Evolutionary conservation across 2,329 filamentous ascomycete genomes (phyloP).

Genomic region (Harringtonia lauricola): DNA sequence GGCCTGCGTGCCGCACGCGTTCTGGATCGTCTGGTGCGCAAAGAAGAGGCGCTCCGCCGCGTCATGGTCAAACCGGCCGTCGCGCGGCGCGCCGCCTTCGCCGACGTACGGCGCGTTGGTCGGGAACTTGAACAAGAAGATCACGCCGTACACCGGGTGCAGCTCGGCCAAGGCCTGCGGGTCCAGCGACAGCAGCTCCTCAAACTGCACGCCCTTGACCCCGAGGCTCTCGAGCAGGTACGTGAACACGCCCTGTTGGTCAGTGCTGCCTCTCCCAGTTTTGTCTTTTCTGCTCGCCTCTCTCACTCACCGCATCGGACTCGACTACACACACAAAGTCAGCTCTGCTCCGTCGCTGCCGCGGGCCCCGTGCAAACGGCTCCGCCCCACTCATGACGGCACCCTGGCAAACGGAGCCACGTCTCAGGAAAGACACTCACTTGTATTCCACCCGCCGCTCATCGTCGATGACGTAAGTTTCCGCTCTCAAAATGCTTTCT

Average conservation of each 20-base stretch:
- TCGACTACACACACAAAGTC: conserved; percentile 49
- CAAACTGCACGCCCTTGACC: conserved; percentile 89
- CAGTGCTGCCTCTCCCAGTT: too few species aligned
- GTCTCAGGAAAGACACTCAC: conserved; percentile 26
- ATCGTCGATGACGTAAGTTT: conserved; percentile 11
- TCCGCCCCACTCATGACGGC: too few species aligned
- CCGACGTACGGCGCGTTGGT: conserved; percentile 53
- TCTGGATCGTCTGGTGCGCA: conserved; percentile 94
- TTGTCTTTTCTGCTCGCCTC: background rate
- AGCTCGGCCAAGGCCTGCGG: conserved; percentile 59
- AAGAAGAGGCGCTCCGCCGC: conserved; percentile 80
- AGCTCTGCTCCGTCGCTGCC: too few species aligned
- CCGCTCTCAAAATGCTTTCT: background rate
- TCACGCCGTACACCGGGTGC: conserved; percentile 82
- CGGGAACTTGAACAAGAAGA: conserved; percentile 97
- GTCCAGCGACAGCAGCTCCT: conserved; percentile 88
- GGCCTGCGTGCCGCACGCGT: conserved; percentile 94
- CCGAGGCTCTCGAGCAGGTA: conserved; percentile 87
- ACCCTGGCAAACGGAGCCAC: background rate
- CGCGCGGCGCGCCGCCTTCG: conserved; percentile 55
- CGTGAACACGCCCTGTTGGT: conserved; percentile 76
- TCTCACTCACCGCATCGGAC: conserved; percentile 72
- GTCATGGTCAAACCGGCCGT: conserved; percentile 69
- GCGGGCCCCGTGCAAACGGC: too few species aligned
- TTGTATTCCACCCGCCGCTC: conserved; percentile 78